Evolutionary conservation across 768 basidiomycete genomes (phyloP).

Genomic region (Amanita fuliginea): DNA sequence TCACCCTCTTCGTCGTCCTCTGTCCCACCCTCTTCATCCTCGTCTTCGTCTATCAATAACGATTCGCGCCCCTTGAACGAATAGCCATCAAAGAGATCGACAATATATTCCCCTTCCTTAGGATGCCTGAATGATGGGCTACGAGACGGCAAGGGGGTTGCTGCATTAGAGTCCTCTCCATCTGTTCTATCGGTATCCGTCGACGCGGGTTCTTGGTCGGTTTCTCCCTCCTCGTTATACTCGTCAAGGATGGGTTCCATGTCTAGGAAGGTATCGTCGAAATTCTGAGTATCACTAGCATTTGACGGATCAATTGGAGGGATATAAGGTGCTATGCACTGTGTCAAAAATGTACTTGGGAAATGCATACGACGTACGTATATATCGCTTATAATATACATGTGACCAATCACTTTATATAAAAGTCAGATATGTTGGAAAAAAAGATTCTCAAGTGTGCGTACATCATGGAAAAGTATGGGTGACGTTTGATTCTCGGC

Average conservation of each 20-base stretch:
- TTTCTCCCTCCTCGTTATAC: conserved; percentile 53
- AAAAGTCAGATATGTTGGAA: conserved; percentile 6
- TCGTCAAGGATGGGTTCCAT: conserved; percentile 91
- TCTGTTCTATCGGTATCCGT: conserved; percentile 66
- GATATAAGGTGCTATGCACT: conserved; percentile 70
- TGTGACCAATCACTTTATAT: conserved; percentile 77
- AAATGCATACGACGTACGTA: conserved; percentile 45
- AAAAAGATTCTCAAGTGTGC: conserved; percentile 16
- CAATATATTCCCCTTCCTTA: conserved; percentile 31
- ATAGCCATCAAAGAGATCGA: conserved; percentile 90
- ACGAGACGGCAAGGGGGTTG: conserved; percentile 73
- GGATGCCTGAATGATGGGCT: conserved; percentile 54
- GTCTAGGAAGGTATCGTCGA: conserved; percentile 93
- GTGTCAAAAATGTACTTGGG: conserved; percentile 2
- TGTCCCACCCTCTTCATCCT: conserved; percentile 34
- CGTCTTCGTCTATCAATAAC: conserved; percentile 64
- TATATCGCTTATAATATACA: conserved; percentile 91
- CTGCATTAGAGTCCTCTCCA: conserved; percentile 55
- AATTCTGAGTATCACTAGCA: conserved; percentile 94
- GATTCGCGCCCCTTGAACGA: conserved; percentile 86
- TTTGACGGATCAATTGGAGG: conserved; percentile 85
- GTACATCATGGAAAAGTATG: conserved; percentile 92
- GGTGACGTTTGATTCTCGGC: conserved; percentile 87
- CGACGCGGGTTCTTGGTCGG: conserved; percentile 56
- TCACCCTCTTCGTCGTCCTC: conserved; percentile 28